phyloP scores from a whole-genome alignment of 2,329 filamentous ascomycete genomes.

The Colletotrichum siamense region DNA sequence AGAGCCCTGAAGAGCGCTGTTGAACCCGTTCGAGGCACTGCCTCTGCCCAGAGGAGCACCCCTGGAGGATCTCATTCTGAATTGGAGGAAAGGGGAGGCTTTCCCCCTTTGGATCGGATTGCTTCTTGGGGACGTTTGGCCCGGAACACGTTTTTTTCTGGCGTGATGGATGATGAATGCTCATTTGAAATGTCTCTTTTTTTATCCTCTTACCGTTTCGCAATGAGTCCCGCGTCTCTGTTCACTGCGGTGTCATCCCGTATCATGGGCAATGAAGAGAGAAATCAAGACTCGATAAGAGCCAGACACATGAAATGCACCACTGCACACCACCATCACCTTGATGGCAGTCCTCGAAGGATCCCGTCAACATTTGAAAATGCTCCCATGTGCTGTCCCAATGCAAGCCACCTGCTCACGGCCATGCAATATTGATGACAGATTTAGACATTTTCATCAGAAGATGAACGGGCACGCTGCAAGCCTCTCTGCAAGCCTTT shows the following conservation, averaged over 20 bases:
- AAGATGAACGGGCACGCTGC: not conserved
- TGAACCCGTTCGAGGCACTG: not conserved
- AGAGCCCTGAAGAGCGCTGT: not conserved
- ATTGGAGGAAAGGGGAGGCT: not conserved
- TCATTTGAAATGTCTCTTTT: not conserved
- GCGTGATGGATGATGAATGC: not conserved
- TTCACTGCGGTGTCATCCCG: not conserved
- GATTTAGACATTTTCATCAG: not conserved
- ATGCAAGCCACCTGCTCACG: conserved; percentile 6
- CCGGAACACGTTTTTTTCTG: not conserved
- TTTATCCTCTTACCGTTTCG: not conserved
- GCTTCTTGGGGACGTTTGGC: not conserved
- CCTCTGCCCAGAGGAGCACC: not conserved
- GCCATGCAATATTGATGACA: not conserved
- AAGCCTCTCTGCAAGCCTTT: conserved; percentile 14
- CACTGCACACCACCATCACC: not conserved
- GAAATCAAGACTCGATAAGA: not conserved
- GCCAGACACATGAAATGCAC: not conserved
- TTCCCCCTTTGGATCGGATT: not conserved
- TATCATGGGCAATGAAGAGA: not conserved
- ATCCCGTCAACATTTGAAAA: not conserved
- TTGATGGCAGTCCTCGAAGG: not conserved
- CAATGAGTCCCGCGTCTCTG: not conserved
- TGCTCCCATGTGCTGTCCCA: not conserved
- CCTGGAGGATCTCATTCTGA: not conserved